A percentile compares a stretch with the other conserved stretches of the same genome.
phyloP scores from a whole-genome alignment of 2,329 filamentous ascomycete species.

The Penicillium sp. region DNA sequence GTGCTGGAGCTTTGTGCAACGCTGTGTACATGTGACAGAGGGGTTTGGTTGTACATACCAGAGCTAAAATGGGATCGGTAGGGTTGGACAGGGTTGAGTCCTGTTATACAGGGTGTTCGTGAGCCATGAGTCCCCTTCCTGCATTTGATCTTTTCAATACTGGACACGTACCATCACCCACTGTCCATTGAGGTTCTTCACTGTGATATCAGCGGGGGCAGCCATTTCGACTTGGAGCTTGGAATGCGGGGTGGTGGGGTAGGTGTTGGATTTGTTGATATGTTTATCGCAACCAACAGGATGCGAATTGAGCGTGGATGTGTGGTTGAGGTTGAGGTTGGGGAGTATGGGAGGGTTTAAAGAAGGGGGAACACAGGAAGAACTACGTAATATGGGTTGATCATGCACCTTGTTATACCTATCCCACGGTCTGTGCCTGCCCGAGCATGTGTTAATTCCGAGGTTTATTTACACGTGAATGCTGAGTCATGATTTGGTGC shows the following conservation, averaged over 20 bases:
- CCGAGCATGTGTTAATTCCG: constrained; percentile 22
- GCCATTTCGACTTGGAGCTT: constrained; percentile 55
- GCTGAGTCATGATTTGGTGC: constrained; percentile 3
- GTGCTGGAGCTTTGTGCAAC: neutral
- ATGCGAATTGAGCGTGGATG: neutral
- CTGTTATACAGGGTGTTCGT: constrained; percentile 41
- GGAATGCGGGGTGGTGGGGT: constrained; percentile 21
- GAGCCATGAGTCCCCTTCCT: neutral
- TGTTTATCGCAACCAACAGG: neutral
- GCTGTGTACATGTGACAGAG: neutral
- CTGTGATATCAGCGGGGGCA: constrained; percentile 61
- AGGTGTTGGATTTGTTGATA: neutral
- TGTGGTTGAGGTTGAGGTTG: neutral
- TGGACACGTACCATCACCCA: constrained; percentile 59
- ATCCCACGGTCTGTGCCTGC: neutral
- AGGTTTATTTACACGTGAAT: constrained; percentile 20
- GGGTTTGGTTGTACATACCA: constrained; percentile 40
- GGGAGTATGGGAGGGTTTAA: neutral
- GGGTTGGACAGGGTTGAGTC: constrained; percentile 69
- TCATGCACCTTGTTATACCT: constrained; percentile 13
- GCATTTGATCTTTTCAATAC: neutral
- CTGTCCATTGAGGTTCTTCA: constrained; percentile 62
- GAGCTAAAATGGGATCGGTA: constrained; percentile 61
- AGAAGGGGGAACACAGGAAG: neutral
- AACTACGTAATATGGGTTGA: constrained; percentile 1